Base-by-base conservation (phyloP, 257 asterid genomes). In the Pogostemon cablin region DNA sequence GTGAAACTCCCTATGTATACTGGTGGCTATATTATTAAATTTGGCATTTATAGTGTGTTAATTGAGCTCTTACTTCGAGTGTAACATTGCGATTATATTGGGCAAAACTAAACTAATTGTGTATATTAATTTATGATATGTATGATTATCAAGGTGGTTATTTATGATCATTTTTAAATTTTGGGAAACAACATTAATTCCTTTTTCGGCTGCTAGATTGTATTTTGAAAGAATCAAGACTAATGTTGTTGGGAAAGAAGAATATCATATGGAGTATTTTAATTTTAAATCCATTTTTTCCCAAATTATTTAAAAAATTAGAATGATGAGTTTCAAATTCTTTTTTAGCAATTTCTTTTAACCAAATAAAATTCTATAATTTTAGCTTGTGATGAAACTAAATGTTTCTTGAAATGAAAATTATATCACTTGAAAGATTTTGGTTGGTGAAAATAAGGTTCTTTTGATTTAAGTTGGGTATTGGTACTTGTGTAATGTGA, bases 111-210 rank as follows among this genome's bases (percentile, higher is more conserved):
- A 20, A 62, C 34, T 72, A 41, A 50, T 39, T 38, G 4, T 20
- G 48, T 43, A 12, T 41, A 52, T 53, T 40, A 20, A 20, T 20
- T 20, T 20, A 20, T 20, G 25, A 20, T 20, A 15, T 9, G 47
- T 34, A 62, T 68, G 70, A 48, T 58, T 11, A 69, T 20, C 32
- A 35, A 61, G 39, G 64, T 54, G 7, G 25, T 54, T 52, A 17
- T 75, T 60, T 52, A 56, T 68, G 71, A 71, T 55, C 6, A 68
- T 12, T 7, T 62, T 42, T 69, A 53, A 75, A 69, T 12, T 75
- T 61, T 75, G 61, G 49, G 72, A 59, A 46, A 49, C 62, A 53
- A 34, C 56, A 53, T 15, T 56, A 25, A 48, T 68, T 32, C 69
- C 37, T 65, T 70, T 34, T 3, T 46, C 53, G 72, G 73, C 62